Base-by-base conservation (phyloP, 2,329 filamentous ascomycete genomes). In the Purpureocillium lavendulum region DNA sequence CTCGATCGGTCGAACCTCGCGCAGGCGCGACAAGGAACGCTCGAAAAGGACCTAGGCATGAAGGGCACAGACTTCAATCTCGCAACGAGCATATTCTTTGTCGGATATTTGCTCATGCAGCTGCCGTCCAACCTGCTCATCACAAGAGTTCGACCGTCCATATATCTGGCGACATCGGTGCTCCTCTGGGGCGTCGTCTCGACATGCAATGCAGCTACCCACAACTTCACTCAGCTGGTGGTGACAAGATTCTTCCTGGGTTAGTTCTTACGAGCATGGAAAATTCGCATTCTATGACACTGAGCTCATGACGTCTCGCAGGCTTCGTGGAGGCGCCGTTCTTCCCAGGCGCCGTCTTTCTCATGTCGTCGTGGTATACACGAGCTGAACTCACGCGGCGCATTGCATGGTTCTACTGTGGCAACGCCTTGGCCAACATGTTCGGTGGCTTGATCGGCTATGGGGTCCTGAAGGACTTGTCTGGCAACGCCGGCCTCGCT, bases 91-190 rank as follows among this genome's bases (percentile, higher is more conserved):
- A 26, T 26, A 5, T 82, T 82, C 55, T 78, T 77, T 43, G 72
- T 77, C 1, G 69, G 75, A 4, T 81, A 81, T 47, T 58, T 80
- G 1, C 56, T 78, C 11, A 78, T 80, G 69, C 75, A 81, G 51
- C 57, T 81, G 0, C 77, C 77, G 0, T 78, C 74, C 0, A 82
- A 81, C 44, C 61, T 80, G 41, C 49, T 76, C 0, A 57, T 80
- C 3, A 77, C 74, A 0, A 60, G 69, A 3, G 57, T 76, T 24
- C 62, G 66, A 10, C 75, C 75, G 1, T 71, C 70, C 2, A 40
- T 71, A 1, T 80, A 77, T 44, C 62, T 80, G 2, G 64, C 70
- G 0, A 53, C 57, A 71, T 73, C 51, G 58, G 64, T 48, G 52
- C 59, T 10, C 70, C 51, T 26, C 6, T 26, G 21, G 57, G 67